phyloP scores from a whole-genome alignment of 169 alveolate species.

The Besnoitia besnoiti region DNA sequence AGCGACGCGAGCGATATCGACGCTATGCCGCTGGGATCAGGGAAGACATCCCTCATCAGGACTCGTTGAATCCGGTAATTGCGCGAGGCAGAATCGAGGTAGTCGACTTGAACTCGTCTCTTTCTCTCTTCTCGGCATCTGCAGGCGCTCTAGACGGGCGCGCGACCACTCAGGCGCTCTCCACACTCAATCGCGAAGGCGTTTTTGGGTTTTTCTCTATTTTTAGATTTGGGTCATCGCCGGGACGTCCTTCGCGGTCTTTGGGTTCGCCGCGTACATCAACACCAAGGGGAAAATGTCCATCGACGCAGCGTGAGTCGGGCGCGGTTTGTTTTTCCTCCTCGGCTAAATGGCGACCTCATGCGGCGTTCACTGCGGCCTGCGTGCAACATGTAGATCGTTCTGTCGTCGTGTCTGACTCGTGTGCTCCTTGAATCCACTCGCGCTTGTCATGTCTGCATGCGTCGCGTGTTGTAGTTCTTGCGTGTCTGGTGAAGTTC shows the following conservation, averaged over 20 bases:
- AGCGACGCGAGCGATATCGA: slow-evolving; percentile 1
- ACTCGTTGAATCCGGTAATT: background rate
- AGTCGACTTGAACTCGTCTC: background rate
- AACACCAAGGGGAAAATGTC: background rate
- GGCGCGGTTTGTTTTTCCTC: background rate
- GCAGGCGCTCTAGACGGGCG: too few species aligned
- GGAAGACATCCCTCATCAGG: background rate
- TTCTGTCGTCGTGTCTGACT: too few species aligned
- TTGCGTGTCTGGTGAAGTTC: too few species aligned
- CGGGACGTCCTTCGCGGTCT: background rate
- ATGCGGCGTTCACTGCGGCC: too few species aligned
- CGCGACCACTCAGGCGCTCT: too few species aligned
- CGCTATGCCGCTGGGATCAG: slow-evolving; percentile 29
- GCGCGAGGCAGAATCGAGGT: background rate
- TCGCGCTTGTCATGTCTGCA: too few species aligned
- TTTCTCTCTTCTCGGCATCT: background rate
- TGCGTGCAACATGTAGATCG: too few species aligned
- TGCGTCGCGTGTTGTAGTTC: too few species aligned
- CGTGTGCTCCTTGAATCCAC: too few species aligned
- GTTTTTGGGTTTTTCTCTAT: background rate
- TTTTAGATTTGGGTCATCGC: background rate
- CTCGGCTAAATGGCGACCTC: too few species aligned
- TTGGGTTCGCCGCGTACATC: background rate
- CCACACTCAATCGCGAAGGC: too few species aligned
- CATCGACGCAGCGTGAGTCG: background rate